A percentile compares a stretch with the other conserved stretches of the same genome.
Evolutionary conservation across 768 basidiomycete genomes (phyloP).

Genomic region (Suillus decipiens): DNA sequence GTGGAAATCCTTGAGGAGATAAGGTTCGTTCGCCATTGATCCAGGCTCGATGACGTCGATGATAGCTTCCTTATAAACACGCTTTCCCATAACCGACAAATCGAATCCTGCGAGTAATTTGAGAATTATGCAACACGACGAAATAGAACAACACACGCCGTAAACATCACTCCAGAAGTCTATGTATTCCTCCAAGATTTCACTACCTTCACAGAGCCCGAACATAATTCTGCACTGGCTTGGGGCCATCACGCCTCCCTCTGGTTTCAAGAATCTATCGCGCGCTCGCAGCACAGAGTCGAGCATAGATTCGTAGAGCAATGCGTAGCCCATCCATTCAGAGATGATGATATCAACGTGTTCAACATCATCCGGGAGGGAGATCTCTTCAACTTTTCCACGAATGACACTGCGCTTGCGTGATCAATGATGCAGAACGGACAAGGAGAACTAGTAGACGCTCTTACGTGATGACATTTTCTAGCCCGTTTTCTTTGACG

Average conservation of each 20-base stretch:
- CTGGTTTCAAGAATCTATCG: slow-evolving; percentile 77
- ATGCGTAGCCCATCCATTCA: slow-evolving; percentile 96
- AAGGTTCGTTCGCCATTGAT: slow-evolving; percentile 63
- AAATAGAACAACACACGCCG: slow-evolving; percentile 47
- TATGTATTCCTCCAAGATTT: slow-evolving; percentile 79
- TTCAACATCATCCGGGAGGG: slow-evolving; percentile 65
- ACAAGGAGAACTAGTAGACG: neutral
- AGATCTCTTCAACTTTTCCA: slow-evolving; percentile 89
- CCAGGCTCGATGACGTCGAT: slow-evolving; percentile 76
- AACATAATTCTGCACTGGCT: slow-evolving; percentile 87
- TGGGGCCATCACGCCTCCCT: slow-evolving; percentile 83
- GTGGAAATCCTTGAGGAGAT: slow-evolving; percentile 74
- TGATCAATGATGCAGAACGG: neutral
- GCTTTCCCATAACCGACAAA: slow-evolving; percentile 76
- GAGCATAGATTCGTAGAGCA: slow-evolving; percentile 96
- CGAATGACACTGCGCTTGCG: slow-evolving; percentile 61
- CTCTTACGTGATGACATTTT: slow-evolving; percentile 65
- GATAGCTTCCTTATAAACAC: slow-evolving; percentile 78
- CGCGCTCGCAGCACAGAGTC: slow-evolving; percentile 91
- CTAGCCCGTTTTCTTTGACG: slow-evolving; percentile 72
- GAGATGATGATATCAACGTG: slow-evolving; percentile 94
- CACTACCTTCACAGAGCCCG: slow-evolving; percentile 75
- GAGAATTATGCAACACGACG: no score
- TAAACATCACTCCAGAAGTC: slow-evolving; percentile 92
- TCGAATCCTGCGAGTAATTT: slow-evolving; percentile 70